These are phyloP conservation scores for Mariannaea sp. DNA, from an alignment of 2,329 filamentous ascomycete genomes.

Conservation along the genomic window DNA sequence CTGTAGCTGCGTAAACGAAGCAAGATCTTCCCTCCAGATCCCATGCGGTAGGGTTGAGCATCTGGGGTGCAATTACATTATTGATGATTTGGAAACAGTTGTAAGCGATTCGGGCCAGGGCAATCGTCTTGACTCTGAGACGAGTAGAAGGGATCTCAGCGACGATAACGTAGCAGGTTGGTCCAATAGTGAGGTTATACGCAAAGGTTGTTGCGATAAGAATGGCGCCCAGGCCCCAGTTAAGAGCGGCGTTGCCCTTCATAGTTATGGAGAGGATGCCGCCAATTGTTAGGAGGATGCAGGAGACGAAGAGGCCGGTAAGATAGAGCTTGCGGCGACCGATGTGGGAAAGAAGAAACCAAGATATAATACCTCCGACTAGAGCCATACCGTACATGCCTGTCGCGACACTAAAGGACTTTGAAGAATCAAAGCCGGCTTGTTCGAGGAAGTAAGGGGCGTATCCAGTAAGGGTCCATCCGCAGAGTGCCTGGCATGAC, in stretches of 20 bases:
- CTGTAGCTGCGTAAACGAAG: constrained; percentile 39
- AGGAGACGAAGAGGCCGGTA: constrained; percentile 69
- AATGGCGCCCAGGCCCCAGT: constrained; percentile 68
- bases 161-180: constrained; percentile 81
- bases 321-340: constrained; percentile 74
- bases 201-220: constrained; percentile 75
- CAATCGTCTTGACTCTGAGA: constrained; percentile 82
- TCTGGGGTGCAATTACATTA: constrained; percentile 16
- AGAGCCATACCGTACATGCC: constrained; percentile 55
- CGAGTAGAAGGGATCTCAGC: constrained; percentile 76
- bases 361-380: constrained; percentile 69
- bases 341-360: constrained; percentile 40
- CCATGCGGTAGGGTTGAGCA: constrained; percentile 30
- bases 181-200: constrained; percentile 81
- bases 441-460: constrained; percentile 50
- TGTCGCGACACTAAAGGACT: not conserved
- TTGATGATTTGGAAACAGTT: constrained; percentile 14
- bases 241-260: constrained; percentile 48
- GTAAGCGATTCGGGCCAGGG: constrained; percentile 64
- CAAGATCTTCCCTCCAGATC: constrained; percentile 23
- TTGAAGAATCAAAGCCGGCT: constrained; percentile 40
- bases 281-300: constrained; percentile 72
- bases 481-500: constrained; percentile 44
- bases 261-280: constrained; percentile 70
- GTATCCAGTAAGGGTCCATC: constrained; percentile 44